phyloP scores from a whole-genome alignment of 169 alveolate genomes.

The Theileria parva region DNA sequence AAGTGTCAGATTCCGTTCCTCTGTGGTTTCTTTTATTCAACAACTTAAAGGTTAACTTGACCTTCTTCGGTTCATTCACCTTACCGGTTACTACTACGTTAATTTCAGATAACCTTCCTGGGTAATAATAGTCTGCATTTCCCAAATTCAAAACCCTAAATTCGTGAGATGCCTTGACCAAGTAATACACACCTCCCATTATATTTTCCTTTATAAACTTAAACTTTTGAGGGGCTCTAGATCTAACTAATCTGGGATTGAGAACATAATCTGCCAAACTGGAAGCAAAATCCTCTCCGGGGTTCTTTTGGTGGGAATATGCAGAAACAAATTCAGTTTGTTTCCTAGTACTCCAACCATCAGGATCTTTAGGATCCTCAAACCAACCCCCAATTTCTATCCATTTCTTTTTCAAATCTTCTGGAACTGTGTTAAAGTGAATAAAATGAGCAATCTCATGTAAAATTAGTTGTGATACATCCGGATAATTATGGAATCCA shows the following conservation, averaged over 20 bases:
- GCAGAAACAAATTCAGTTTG: conserved; percentile 75
- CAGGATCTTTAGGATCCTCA: conserved; percentile 72
- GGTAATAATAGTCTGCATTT: conserved; percentile 70
- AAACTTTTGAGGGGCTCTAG: conserved; percentile 62
- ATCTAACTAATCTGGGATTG: conserved; percentile 65
- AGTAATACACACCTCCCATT: conserved; percentile 74
- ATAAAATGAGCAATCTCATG: conserved; percentile 79
- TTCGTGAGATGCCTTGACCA: conserved; percentile 71
- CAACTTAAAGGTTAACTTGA: conserved; percentile 48
- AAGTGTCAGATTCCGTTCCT: conserved; percentile 29
- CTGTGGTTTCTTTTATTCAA: conserved; percentile 23
- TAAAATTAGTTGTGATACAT: conserved; percentile 67
- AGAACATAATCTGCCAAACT: conserved; percentile 72
- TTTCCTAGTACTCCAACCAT: conserved; percentile 72
- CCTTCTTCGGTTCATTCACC: conserved; percentile 66
- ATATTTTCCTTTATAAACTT: conserved; percentile 62
- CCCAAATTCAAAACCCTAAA: conserved; percentile 76
- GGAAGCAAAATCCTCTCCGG: conserved; percentile 77
- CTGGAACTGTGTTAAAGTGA: conserved; percentile 50
- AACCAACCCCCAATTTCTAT: conserved; percentile 70
- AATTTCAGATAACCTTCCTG: conserved; percentile 69
- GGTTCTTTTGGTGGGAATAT: conserved; percentile 78
- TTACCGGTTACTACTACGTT: conserved; percentile 61
- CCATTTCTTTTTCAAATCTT: conserved; percentile 64
- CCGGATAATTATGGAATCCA: conserved; percentile 71